phyloP scores from a whole-genome alignment of 805 yeast species.

The Saccharomycopsis selenospora region DNA sequence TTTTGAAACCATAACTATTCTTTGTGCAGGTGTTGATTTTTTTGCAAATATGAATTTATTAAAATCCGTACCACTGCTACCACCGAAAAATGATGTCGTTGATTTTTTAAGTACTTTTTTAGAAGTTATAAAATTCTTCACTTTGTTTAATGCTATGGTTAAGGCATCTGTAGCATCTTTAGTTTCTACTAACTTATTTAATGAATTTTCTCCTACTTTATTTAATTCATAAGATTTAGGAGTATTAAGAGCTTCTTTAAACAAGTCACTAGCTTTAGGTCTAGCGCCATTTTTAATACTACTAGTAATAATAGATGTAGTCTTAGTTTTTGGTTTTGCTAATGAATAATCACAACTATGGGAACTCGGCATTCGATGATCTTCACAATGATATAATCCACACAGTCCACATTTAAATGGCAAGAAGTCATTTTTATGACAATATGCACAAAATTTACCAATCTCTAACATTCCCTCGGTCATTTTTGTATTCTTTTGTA shows the following conservation, averaged over 20 bases:
- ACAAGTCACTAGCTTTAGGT: slow-evolving; percentile 40
- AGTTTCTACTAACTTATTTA: background rate
- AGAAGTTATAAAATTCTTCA: slow-evolving; percentile 23
- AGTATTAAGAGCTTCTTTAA: slow-evolving; percentile 37
- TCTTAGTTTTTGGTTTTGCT: background rate
- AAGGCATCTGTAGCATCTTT: slow-evolving; percentile 1
- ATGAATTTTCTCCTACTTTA: background rate
- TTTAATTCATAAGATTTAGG: slow-evolving; percentile 17
- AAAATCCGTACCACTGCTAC: background rate
- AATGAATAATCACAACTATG: slow-evolving; percentile 26
- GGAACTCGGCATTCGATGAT: slow-evolving; percentile 36
- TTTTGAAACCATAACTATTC: slow-evolving; percentile 32
- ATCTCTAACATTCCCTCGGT: slow-evolving; percentile 38
- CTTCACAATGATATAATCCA: slow-evolving; percentile 39
- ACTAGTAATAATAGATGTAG: slow-evolving; percentile 10
- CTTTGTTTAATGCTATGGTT: slow-evolving; percentile 11
- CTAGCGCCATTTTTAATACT: slow-evolving; percentile 20
- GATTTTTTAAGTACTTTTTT: slow-evolving; percentile 9
- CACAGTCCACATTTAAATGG: slow-evolving; percentile 51
- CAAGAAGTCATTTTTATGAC: slow-evolving; percentile 49
- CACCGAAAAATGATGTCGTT: slow-evolving; percentile 6
- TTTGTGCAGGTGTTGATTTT: slow-evolving; percentile 22
- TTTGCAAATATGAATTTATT: background rate
- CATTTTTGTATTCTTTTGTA: background rate
- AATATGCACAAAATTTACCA: slow-evolving; percentile 49